Evolutionary conservation across 2,329 filamentous ascomycete species (phyloP), one percentile per base, ranked within the genome.

Genomic region (Aspergillus pseudotamarii): DNA sequence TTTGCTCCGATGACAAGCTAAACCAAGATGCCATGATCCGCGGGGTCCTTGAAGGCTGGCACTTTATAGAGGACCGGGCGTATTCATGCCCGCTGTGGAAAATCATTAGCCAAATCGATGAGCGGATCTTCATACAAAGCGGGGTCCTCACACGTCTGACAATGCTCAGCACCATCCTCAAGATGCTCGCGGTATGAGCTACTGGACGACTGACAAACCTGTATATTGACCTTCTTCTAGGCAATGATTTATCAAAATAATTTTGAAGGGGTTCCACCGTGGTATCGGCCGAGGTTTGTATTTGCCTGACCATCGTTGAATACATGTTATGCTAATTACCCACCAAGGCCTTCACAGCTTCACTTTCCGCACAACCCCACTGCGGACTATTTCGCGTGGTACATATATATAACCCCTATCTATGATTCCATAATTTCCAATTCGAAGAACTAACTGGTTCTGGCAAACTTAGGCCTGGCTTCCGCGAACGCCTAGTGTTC

Each of bases 221-320:
- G 16, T 78, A 16, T 41, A 41, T 41, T 41, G 16, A 41, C 36
- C 36, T 16, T 41, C 36, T 41, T 41, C 36, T 16, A 41, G 36
- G 36, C 36, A 41, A 19, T 9, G 36, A 4, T 3, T 4, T 41
- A 19, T 41, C 14, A 41, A 19, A 19, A 41, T 19, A 19, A 41
- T 1, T 41, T 41, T 19, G 0, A 8, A 19, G 36, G 34, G 16
- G 6, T 41, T 41, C 36, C 36, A 2, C 36, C 36, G 36, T 41
- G 36, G 36, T 41, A 41, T 41, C 36, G 36, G 9, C 36, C 36
- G 14, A 41, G 36, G 36, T 41, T 19, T 19, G 36, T 41, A 41
- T 3, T 19, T 6, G 6, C 36, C 16, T 9, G 36, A 41, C 1
- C 14, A 9, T 19, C 16, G 2, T 11, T 41, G 16, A 41, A 19